These are phyloP conservation scores for Podospora fimiseda DNA, from an alignment of 495 filamentous ascomycete genomes.

Conservation along the genomic window DNA sequence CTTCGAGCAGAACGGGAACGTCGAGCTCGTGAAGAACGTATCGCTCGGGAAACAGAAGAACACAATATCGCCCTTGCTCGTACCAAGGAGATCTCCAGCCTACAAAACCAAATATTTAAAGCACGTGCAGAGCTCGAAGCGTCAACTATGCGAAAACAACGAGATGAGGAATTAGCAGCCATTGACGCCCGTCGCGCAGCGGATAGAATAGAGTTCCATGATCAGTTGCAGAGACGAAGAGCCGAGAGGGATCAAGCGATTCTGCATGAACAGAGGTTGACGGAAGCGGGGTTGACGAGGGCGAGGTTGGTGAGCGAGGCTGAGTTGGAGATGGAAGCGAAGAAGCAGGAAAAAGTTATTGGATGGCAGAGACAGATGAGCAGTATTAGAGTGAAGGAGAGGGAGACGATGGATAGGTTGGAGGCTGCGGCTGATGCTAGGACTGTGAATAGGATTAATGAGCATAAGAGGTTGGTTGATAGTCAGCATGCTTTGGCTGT, in stretches of 20 bases:
- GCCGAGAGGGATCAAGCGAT: slow-evolving; percentile 26
- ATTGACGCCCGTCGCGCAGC: slow-evolving; percentile 27
- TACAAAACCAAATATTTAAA: slow-evolving; percentile 39
- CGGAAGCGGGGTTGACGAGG: slow-evolving; percentile 33
- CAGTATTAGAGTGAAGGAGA: slow-evolving; percentile 33
- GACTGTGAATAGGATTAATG: slow-evolving; percentile 28
- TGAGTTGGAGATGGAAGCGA: slow-evolving; percentile 32
- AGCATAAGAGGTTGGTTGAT: slow-evolving; percentile 43
- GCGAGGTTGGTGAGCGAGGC: slow-evolving; percentile 34
- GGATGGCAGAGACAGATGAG: slow-evolving; percentile 36
- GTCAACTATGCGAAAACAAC: slow-evolving; percentile 30
- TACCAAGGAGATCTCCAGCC: slow-evolving; percentile 35
- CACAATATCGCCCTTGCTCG: slow-evolving; percentile 32
- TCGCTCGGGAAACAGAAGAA: slow-evolving; percentile 32
- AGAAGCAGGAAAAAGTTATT: slow-evolving; percentile 27
- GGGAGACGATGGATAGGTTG: slow-evolving; percentile 36
- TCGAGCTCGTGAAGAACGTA: slow-evolving; percentile 29
- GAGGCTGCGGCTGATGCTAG: slow-evolving; percentile 33
- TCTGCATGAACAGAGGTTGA: slow-evolving; percentile 33
- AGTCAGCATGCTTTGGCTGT: slow-evolving; percentile 37
- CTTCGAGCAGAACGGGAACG: slow-evolving; percentile 40
- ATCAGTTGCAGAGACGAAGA: slow-evolving; percentile 19
- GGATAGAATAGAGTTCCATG: slow-evolving; percentile 21
- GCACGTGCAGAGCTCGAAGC: slow-evolving; percentile 42
- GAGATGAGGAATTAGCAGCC: slow-evolving; percentile 30